Conservation (phyloP, 441 rosid species). For the Adansonia rubrostipa region DNA sequence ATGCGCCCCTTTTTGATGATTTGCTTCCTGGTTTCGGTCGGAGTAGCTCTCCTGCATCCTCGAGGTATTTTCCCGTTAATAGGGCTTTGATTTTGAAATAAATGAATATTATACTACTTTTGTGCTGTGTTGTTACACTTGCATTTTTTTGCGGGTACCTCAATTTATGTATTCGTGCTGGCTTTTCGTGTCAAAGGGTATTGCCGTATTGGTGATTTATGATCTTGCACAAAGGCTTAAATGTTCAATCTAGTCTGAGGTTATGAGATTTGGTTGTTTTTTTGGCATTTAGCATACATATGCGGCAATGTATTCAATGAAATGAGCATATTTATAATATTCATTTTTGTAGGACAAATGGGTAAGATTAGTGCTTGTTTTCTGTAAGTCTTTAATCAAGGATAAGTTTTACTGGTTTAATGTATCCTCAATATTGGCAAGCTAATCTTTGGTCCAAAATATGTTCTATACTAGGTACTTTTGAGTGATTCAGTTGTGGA, state of each 20-base stretch:
- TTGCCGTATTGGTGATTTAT: not conserved
- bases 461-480: not conserved
- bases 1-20: slow-evolving; percentile 58
- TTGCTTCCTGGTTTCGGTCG: slow-evolving; percentile 78
- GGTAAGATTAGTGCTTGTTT: not conserved
- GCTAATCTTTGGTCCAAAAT: not conserved
- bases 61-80: slow-evolving; percentile 41
- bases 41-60: slow-evolving; percentile 51
- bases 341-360: not conserved
- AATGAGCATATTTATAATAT: not conserved
- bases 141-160: not conserved
- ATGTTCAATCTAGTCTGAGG: not conserved
- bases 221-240: not conserved
- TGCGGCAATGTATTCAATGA: not conserved
- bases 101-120: not conserved
- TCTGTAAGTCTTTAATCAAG: not conserved
- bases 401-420: not conserved
- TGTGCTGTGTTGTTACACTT: not conserved
- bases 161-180: not conserved
- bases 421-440: not conserved
- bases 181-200: not conserved
- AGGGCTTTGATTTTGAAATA: slow-evolving; percentile 4
- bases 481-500: not conserved
- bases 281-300: slow-evolving; percentile 12
- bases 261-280: slow-evolving; percentile 5